These are phyloP conservation scores for Fragilaria crotonensis DNA, from an alignment of 108 stramenopile genomes.

Conservation along the genomic window DNA sequence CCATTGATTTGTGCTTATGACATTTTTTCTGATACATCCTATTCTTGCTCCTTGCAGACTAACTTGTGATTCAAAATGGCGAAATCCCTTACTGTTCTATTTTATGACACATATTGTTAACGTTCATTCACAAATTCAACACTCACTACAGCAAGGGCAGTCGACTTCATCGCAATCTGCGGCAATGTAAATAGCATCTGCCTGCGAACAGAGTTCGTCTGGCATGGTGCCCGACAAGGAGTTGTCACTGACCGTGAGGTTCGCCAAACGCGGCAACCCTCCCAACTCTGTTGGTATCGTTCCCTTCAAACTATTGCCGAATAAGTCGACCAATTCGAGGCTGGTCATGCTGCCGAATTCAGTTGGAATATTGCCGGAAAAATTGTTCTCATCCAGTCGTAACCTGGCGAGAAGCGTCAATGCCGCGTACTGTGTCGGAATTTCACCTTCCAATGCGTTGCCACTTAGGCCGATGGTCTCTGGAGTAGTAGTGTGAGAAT, in stretches of 20 bases:
- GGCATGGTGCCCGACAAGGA: constrained; percentile 28
- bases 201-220: constrained; percentile 14
- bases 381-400: constrained; percentile 13
- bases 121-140: constrained; percentile 12
- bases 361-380: constrained; percentile 12
- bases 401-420: constrained; percentile 4
- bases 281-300: constrained; percentile 16
- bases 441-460: neutral
- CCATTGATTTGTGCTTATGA: neutral
- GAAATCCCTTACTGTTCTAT: too few species aligned
- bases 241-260: constrained; percentile 12
- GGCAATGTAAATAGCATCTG: constrained; percentile 3
- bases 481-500: neutral
- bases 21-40: neutral
- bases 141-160: constrained; percentile 21
- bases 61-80: too few species aligned
- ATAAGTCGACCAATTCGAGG: constrained; percentile 9
- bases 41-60: neutral
- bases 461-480: constrained; percentile 1
- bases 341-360: constrained; percentile 1
- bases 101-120: too few species aligned
- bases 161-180: constrained; percentile 23
- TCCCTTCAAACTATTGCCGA: constrained; percentile 23
- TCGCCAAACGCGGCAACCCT: constrained; percentile 1
- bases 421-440: neutral